Conservation (phyloP, 1,284 basidiomycete species). For the Microbotryum violaceum region DNA sequence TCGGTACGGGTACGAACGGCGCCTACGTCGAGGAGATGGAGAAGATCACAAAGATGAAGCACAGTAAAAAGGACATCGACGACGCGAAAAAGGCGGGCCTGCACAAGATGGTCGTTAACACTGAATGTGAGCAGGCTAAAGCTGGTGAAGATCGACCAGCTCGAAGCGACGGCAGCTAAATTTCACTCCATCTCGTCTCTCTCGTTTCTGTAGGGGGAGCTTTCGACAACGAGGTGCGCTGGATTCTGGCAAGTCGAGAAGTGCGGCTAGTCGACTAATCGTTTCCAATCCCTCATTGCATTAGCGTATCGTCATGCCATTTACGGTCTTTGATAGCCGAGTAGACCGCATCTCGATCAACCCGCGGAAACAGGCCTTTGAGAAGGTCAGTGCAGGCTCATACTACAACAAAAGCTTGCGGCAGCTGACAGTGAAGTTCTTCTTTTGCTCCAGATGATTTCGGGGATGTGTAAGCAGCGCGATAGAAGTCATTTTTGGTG, state of each 20-base stretch:
- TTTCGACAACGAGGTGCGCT: slow-evolving; percentile 75
- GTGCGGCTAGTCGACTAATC: not conserved
- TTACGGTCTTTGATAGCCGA: slow-evolving; percentile 87
- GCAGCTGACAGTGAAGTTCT: not conserved
- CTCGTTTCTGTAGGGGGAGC: slow-evolving; percentile 52
- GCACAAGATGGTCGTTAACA: slow-evolving; percentile 85
- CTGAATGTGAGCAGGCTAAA: slow-evolving; percentile 57
- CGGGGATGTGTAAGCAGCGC: slow-evolving; percentile 68
- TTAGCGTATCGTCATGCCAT: slow-evolving; percentile 74
- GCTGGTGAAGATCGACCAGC: too few relatives aligned
- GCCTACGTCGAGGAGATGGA: slow-evolving; percentile 84
- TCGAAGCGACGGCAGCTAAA: not conserved
- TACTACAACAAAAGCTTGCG: not conserved
- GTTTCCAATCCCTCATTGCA: too few relatives aligned
- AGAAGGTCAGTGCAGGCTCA: slow-evolving; percentile 51
- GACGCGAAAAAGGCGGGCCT: slow-evolving; percentile 35
- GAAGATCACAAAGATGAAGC: slow-evolving; percentile 70
- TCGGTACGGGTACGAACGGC: slow-evolving; percentile 96
- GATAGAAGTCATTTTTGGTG: not conserved
- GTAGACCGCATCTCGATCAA: slow-evolving; percentile 92
- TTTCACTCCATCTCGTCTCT: not conserved
- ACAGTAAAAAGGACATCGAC: slow-evolving; percentile 42
- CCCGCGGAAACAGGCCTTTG: slow-evolving; percentile 85
- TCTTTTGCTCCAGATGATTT: slow-evolving; percentile 57
- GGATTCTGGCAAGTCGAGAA: not conserved